Conservation (phyloP, 2,329 filamentous ascomycete species). For the Xylariaceae sp. region DNA sequence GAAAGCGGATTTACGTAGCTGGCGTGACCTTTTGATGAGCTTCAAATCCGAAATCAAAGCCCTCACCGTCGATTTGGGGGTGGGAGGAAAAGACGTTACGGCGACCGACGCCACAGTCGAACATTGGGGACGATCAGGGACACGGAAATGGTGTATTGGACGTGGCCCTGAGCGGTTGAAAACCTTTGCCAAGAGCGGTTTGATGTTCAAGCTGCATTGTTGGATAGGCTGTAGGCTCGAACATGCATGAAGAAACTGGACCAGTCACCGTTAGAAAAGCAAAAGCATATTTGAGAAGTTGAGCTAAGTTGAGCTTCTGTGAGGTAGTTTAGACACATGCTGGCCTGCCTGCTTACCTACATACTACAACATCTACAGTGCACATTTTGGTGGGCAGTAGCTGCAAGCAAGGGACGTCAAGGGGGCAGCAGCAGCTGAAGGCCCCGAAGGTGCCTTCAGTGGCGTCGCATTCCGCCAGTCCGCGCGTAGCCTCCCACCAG, state of each 20-base stretch:
- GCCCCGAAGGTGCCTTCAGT: constrained; percentile 12
- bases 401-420: no score
- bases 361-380: no score
- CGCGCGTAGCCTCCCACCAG: constrained; percentile 16
- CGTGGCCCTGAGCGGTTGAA: not conserved
- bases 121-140: constrained; percentile 8
- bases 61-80: not conserved
- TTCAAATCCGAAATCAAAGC: no score
- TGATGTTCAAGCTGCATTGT: not conserved
- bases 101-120: constrained; percentile 3
- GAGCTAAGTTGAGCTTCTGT: no score
- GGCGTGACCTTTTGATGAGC: no score
- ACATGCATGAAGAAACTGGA: not conserved
- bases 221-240: not conserved
- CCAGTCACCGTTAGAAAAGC: no score
- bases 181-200: not conserved
- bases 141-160: not conserved
- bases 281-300: no score
- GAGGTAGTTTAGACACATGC: no score
- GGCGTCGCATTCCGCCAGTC: constrained; percentile 20
- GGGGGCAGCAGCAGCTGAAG: no score
- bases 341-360: no score
- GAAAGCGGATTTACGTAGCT: no score
- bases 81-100: not conserved
- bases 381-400: no score